Base-by-base conservation (phyloP, 495 filamentous ascomycete species). In the Aspergillus baeticus region DNA sequence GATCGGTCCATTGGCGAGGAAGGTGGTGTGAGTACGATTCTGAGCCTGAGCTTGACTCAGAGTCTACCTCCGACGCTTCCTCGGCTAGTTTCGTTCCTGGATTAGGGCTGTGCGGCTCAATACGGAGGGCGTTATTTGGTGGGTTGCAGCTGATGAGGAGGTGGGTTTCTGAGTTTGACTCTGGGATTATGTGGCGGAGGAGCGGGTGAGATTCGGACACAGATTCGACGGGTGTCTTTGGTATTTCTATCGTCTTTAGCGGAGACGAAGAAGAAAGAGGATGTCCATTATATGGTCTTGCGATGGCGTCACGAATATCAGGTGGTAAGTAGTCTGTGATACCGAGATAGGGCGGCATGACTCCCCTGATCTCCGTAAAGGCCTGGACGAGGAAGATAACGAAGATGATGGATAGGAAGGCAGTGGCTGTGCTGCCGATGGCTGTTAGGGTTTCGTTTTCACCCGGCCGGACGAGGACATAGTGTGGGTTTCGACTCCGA, bases 331-430 rank as follows among this genome's bases (percentile, higher is more conserved):
- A 81, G 15, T 76, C 69, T 15, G 73, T 69, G 5, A 76, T 75
- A 22, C 83, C 80, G 18, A 90, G 61, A 34, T 83, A 69, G n/a
- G 84, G 79, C n/a, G 77, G 76, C 10, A 76, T 72, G 14, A 77
- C 73, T 38, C 86, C 87, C 54, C 84, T 77, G 56, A 89, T 78
- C 62, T 92, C 90, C 10, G 86, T 69, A 61, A 87, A 77, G 44
- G 78, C 73, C 62, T 92, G 90, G 1, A 86, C 72, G 20, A 90
- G 60, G 43, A 91, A 68, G 22, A 81, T 74, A 41, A 85, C 72
- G 48, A 89, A 55, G 29, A 82, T 62, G 29, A 83, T 69, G 31
- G 85, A 70, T 18, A 86, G 36, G 43, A 85, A 59, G 42, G 81
- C 71, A 29, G 82, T 57, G 56, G 81, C 49, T 29, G 77, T 69